Conservation (phyloP, 768 basidiomycete species). For the Mycena vitilis region DNA sequence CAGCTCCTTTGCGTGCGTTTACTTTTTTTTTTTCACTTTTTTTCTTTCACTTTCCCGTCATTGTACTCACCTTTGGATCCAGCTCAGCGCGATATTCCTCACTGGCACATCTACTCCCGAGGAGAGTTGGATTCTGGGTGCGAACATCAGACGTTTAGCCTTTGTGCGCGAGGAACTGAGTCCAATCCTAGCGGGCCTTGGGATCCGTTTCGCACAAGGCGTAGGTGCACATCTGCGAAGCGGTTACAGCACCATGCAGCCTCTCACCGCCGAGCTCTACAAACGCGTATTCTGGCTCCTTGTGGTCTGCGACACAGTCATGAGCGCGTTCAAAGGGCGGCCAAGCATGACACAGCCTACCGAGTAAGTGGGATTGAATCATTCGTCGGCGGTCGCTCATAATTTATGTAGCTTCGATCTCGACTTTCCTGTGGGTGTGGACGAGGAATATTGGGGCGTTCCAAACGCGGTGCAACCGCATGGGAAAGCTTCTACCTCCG, state of each 20-base stretch:
- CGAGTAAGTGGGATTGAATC: slow-evolving; percentile 59
- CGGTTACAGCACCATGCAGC: slow-evolving; percentile 33
- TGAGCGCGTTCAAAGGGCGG: slow-evolving; percentile 67
- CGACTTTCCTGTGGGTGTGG: slow-evolving; percentile 66
- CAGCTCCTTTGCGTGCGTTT: neutral
- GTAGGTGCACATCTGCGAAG: neutral
- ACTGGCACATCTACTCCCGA: neutral
- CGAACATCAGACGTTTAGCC: too few relatives aligned
- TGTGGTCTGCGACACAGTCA: slow-evolving; percentile 44
- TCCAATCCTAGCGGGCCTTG: neutral
- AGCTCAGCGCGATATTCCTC: neutral
- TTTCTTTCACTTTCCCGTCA: neutral
- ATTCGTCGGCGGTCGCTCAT: slow-evolving; percentile 39
- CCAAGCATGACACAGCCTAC: slow-evolving; percentile 74
- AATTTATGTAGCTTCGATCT: slow-evolving; percentile 66
- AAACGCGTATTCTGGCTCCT: slow-evolving; percentile 67
- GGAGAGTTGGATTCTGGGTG: neutral
- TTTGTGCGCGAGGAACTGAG: neutral
- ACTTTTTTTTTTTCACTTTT: neutral
- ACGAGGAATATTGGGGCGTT: slow-evolving; percentile 21
- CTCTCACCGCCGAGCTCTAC: slow-evolving; percentile 67
- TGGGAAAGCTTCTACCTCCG: neutral
- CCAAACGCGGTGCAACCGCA: slow-evolving; percentile 1
- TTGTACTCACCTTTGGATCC: neutral
- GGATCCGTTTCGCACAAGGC: neutral